Evolutionary conservation across 192 early-diverging fungal genomes (phyloP), one percentile per base, ranked within the genome.

Genomic region (Backusella parvicylindrica): DNA sequence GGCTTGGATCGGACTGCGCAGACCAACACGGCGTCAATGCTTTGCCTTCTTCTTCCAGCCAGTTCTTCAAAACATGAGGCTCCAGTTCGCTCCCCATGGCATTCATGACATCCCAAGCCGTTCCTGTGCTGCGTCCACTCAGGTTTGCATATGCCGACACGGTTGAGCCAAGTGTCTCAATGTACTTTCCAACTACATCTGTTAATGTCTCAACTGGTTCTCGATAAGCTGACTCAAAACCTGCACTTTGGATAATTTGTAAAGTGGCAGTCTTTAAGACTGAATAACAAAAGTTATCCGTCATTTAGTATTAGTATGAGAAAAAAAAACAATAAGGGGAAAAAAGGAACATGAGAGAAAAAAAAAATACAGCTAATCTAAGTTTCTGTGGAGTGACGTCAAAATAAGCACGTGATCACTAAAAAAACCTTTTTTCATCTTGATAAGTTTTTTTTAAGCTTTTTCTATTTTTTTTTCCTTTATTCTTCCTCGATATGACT

Each of bases 241-340:
- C 88, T 37, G 86, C 83, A 35, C 86, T 72, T 56, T 89, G 85
- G 2, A 86, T 63, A 15, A 86, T 83, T 74, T 89, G 87, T 30
- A 85, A 64, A 16, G 87, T 77, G 15, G 85, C 77, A 49, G 80
- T 79, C 30, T 82, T 74, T 41, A 89, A 81, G 66, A 86, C 66
- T 9, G 85, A 80, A 71, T 83, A 82, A 81, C 83, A 86, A 76
- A 89, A 84, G 37, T 75, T 71, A 38, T 83, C 81, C 41, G 77
- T 65, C 81, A 83, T 83, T 72, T 21, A 12, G 23, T 56, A 23
- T 56, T 56, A 28, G 26, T 28, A 38, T 70, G 35, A 72, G 32
- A 53, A 72, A 72, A 72, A 37, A 43, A 71, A 53, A 53, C 1
- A 49, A 72, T 23, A 43, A 71, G 21, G 49, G 16, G 31, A 23